These are phyloP conservation scores for Suillus lakei DNA, from an alignment of 768 basidiomycete species.

Conservation along the genomic window DNA sequence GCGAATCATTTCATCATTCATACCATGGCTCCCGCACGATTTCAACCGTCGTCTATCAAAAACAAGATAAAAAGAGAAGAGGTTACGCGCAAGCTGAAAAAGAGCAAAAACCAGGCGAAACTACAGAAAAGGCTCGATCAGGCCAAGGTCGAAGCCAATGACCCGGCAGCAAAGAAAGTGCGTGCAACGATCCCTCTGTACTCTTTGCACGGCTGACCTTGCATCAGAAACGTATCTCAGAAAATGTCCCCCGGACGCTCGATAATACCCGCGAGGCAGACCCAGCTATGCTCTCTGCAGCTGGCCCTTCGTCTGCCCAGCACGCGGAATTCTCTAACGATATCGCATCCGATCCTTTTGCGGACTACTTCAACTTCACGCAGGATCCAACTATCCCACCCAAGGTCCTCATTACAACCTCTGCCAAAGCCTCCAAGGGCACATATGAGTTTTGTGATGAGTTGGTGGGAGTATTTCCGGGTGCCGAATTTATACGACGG, in stretches of 20 bases:
- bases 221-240: slow-evolving; percentile 73
- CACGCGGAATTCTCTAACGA: slow-evolving; percentile 68
- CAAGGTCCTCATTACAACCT: slow-evolving; percentile 91
- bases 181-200: slow-evolving; percentile 21
- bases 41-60: slow-evolving; percentile 72
- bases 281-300: slow-evolving; percentile 46
- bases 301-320: slow-evolving; percentile 41
- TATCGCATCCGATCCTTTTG: slow-evolving; percentile 76
- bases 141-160: slow-evolving; percentile 75
- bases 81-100: slow-evolving; percentile 71
- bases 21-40: slow-evolving; percentile 58
- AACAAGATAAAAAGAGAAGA: slow-evolving; percentile 92
- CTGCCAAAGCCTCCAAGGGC: slow-evolving; percentile 81
- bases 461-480: slow-evolving; percentile 86
- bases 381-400: slow-evolving; percentile 76
- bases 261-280: slow-evolving; percentile 93
- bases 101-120: slow-evolving; percentile 79
- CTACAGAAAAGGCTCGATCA: slow-evolving; percentile 78
- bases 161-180: slow-evolving; percentile 82
- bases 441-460: slow-evolving; percentile 96
- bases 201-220: not conserved
- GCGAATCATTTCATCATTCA: not conserved
- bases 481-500: slow-evolving; percentile 85
- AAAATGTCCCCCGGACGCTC: slow-evolving; percentile 89
- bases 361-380: slow-evolving; percentile 72